Evolutionary conservation across 2,329 filamentous ascomycete genomes (phyloP), one percentile per base, ranked within the genome.

Genomic region (Beauveria scarabaeidicola): DNA sequence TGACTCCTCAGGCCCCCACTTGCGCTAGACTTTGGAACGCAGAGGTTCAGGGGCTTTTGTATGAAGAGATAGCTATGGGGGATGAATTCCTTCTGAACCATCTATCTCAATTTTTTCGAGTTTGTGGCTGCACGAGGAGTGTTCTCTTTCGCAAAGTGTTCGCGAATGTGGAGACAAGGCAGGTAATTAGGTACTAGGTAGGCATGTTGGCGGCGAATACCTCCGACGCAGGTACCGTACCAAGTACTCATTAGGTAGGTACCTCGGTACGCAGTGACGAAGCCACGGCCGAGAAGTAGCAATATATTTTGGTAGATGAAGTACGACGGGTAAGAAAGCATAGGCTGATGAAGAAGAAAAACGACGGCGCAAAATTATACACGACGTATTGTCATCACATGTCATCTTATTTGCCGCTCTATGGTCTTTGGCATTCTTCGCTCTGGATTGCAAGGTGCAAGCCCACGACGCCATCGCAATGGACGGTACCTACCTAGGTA

Each of bases 1-100:
- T 58, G 54, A 57, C 54, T 58, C 54, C 25, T 58, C 44, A 9
- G 23, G 50, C 43, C 54, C 23, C 46, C 55, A 51, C 55, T 23
- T 36, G n/a, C 46, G 32, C 54, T 48, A 50, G 32, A n/a, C 9
- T 40, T 41, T 19, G 19, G 27, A 15, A 21, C 8, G 38, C 46
- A 47, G 27, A 38, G 52, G n/a, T 47, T 36, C 41, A n/a, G 25
- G 23, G n/a, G 29, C 27, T 21, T n/a, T 13, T 15, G 41, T 25
- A 40, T 6, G 32, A 7, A 15, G 43, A 23, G 43, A 46, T 2
- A n/a, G 21, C 43, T 25, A 15, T 5, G 11, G 29, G 29, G 11
- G 0, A 23, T 46, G 10, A 23, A 7, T 15, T 25, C 11, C 13
- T 19, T 7, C 11, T 11, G 8, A 23, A 11, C 19, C 21, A 13